phyloP scores from a whole-genome alignment of 2,329 filamentous ascomycete species.

The Thelonectria rubi region DNA sequence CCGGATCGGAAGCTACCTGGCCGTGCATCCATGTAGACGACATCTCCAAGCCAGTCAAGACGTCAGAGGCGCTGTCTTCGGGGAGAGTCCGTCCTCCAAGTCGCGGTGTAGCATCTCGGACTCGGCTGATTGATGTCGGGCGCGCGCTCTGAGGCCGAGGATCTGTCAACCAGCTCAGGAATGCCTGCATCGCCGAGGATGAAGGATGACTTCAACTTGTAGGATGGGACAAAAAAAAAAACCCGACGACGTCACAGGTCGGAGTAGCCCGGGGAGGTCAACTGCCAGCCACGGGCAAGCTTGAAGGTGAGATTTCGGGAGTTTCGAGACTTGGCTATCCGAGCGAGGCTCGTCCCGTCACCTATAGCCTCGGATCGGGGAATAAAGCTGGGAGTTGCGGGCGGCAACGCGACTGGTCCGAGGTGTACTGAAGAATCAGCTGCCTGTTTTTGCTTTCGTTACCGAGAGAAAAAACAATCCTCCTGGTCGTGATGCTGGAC shows the following conservation, averaged over 20 bases:
- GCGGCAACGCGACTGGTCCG: slow-evolving; percentile 23
- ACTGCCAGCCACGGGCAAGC: not conserved
- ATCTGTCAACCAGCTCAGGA: slow-evolving; percentile 23
- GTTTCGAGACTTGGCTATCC: slow-evolving; percentile 5
- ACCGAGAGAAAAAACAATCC: not conserved
- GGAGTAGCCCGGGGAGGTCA: slow-evolving; percentile 23
- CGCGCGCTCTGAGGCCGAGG: slow-evolving; percentile 35
- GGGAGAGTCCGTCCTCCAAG: slow-evolving; percentile 14
- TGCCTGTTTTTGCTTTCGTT: not conserved
- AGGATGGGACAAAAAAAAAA: slow-evolving; percentile 12
- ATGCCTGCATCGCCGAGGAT: slow-evolving; percentile 31
- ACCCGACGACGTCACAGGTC: slow-evolving; percentile 33
- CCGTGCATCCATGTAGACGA: not conserved
- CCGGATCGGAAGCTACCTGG: not conserved
- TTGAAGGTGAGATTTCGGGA: slow-evolving; percentile 28
- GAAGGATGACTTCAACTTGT: slow-evolving; percentile 4
- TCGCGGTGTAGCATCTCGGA: slow-evolving; percentile 18
- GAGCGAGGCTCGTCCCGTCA: slow-evolving; percentile 14
- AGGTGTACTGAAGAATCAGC: slow-evolving; percentile 23
- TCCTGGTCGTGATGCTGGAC: not conserved
- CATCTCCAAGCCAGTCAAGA: not conserved
- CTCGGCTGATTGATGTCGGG: slow-evolving; percentile 30
- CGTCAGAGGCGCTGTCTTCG: slow-evolving; percentile 8
- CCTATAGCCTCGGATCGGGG: slow-evolving; percentile 38
- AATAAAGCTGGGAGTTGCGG: slow-evolving; percentile 10